Evolutionary conservation across 257 asterid species (phyloP).

Genomic region (Penstemon barbatus): DNA sequence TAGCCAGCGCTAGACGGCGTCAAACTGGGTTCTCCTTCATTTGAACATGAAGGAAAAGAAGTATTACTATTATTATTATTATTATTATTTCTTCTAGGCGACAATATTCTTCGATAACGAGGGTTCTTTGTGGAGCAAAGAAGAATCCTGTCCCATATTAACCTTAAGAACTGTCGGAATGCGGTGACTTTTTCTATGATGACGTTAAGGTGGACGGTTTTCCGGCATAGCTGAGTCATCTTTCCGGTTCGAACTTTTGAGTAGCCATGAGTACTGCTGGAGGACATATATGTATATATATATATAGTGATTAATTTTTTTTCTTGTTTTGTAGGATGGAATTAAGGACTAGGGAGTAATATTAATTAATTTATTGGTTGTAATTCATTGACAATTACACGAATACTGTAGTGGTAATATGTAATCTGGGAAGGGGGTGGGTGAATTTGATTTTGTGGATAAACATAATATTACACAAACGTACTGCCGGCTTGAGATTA

Average conservation of each 20-base stretch:
- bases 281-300: too few relatives aligned
- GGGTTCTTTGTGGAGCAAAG: slow-evolving; percentile 52
- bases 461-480: too few relatives aligned
- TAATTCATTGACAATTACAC: too few relatives aligned
- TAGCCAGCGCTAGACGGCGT: slow-evolving; percentile 36
- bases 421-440: too few relatives aligned
- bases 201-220: slow-evolving; percentile 60
- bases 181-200: slow-evolving; percentile 50
- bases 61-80: too few relatives aligned
- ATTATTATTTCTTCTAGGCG: slow-evolving; percentile 25
- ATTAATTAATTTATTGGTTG: too few relatives aligned
- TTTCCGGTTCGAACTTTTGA: slow-evolving; percentile 49
- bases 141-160: slow-evolving; percentile 63
- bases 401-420: too few relatives aligned
- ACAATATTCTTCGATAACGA: slow-evolving; percentile 49
- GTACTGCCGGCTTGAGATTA: too few relatives aligned
- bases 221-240: slow-evolving; percentile 62
- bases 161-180: slow-evolving; percentile 49
- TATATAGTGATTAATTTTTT: too few relatives aligned
- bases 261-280: slow-evolving; percentile 28
- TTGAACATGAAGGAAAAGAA: slow-evolving; percentile 20
- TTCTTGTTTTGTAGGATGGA: too few relatives aligned
- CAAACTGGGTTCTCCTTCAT: slow-evolving; percentile 26
- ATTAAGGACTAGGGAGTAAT: too few relatives aligned
- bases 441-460: too few relatives aligned